Percentiles rank a stretch among this genome's conserved stretches.
Evolutionary conservation across 2,329 filamentous ascomycete genomes (phyloP).

Genomic region (Karstenula rhodostoma): DNA sequence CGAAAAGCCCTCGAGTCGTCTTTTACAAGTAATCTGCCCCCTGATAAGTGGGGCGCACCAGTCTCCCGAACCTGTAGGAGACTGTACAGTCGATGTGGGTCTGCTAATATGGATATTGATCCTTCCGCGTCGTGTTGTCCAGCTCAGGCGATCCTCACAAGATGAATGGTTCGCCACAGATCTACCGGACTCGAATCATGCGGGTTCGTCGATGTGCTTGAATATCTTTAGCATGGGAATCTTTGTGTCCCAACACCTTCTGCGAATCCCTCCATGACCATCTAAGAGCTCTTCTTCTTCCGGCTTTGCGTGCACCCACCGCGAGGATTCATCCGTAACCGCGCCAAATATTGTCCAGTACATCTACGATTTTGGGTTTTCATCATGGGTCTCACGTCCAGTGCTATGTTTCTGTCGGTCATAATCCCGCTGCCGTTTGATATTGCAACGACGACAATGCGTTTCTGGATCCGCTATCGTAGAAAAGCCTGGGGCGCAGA

Average conservation of each 20-base stretch:
- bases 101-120: not conserved
- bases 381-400: conserved; percentile 4
- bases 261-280: not conserved
- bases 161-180: not conserved
- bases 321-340: too few species aligned
- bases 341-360: not conserved
- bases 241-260: not conserved
- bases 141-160: not conserved
- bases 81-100: not conserved
- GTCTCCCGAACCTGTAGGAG: too few species aligned
- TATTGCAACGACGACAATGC: conserved; percentile 1
- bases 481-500: conserved; percentile 6
- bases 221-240: not conserved
- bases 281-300: not conserved
- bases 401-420: conserved; percentile 6
- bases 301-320: not conserved
- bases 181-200: not conserved
- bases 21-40: too few species aligned
- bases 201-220: not conserved
- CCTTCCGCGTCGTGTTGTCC: not conserved
- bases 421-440: conserved; percentile 5
- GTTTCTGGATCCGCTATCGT: conserved; percentile 6
- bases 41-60: too few species aligned
- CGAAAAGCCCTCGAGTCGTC: too few species aligned
- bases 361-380: not conserved